Evolutionary conservation across 352 stramenopile genomes (phyloP).

Genomic region (Phytophthora sp.): DNA sequence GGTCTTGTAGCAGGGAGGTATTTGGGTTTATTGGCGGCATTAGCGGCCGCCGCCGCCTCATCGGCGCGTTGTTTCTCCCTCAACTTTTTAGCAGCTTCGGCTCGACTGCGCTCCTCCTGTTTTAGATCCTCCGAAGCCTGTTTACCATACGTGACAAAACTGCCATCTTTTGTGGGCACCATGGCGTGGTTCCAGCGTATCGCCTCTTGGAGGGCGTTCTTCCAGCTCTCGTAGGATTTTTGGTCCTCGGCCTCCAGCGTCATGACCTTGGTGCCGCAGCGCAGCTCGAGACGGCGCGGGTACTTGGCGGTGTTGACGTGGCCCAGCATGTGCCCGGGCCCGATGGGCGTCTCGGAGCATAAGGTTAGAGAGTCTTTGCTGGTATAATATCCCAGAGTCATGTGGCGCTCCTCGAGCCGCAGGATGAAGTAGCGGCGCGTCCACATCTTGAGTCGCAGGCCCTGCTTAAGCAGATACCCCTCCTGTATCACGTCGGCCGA

Average conservation of each 20-base stretch:
- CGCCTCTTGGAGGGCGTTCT: slow-evolving; percentile 76
- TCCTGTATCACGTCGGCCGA: slow-evolving; percentile 87
- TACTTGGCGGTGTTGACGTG: slow-evolving; percentile 57
- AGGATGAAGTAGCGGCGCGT: slow-evolving; percentile 88
- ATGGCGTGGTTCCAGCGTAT: slow-evolving; percentile 90
- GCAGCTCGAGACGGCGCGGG: slow-evolving; percentile 69
- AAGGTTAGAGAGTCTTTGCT: slow-evolving; percentile 82
- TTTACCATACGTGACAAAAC: slow-evolving; percentile 83
- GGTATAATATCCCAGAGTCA: slow-evolving; percentile 89
- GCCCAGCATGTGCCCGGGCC: slow-evolving; percentile 64
- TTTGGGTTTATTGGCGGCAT: slow-evolving; percentile 82
- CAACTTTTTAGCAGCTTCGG: slow-evolving; percentile 77
- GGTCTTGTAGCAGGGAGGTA: slow-evolving; percentile 74
- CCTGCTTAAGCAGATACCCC: slow-evolving; percentile 86
- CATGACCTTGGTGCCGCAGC: slow-evolving; percentile 76
- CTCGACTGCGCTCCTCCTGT: slow-evolving; percentile 71
- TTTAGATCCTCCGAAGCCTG: slow-evolving; percentile 74
- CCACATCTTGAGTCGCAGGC: slow-evolving; percentile 81
- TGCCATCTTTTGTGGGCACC: slow-evolving; percentile 79
- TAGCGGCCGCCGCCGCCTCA: slow-evolving; percentile 62
- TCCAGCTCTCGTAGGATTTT: slow-evolving; percentile 60
- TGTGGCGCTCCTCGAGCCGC: slow-evolving; percentile 86
- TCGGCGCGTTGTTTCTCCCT: slow-evolving; percentile 77
- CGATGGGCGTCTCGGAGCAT: slow-evolving; percentile 85
- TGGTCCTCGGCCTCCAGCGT: slow-evolving; percentile 78